phyloP scores from a whole-genome alignment of 1,284 basidiomycete species.

The Puccinia sorghi region DNA sequence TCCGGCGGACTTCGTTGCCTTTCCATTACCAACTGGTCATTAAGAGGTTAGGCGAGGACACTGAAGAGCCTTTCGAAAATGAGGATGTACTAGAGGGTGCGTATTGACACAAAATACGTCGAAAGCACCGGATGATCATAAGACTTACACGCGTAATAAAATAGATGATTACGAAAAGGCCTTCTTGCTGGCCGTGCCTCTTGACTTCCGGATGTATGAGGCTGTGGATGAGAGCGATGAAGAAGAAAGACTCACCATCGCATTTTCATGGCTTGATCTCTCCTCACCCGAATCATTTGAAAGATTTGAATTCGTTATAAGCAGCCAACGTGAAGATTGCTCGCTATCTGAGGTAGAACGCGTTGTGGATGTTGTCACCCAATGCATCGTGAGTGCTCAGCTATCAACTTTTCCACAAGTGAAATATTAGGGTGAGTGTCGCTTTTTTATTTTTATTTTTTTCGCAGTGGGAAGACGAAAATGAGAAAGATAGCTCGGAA shows the following conservation, averaged over 20 bases:
- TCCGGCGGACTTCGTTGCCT: slow-evolving; percentile 77
- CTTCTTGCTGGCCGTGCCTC: slow-evolving; percentile 31
- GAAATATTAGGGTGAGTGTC: neutral
- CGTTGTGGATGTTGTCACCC: neutral
- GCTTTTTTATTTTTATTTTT: neutral
- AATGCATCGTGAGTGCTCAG: slow-evolving; percentile 25
- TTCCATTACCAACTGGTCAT: slow-evolving; percentile 95
- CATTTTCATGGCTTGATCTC: slow-evolving; percentile 41
- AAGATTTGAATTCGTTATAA: slow-evolving; percentile 43
- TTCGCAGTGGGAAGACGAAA: slow-evolving; percentile 26
- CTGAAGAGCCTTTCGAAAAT: slow-evolving; percentile 87
- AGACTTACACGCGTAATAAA: neutral
- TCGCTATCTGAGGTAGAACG: neutral
- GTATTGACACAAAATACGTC: neutral
- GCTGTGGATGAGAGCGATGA: slow-evolving; percentile 37
- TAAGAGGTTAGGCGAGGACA: slow-evolving; percentile 90
- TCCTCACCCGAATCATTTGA: slow-evolving; percentile 12
- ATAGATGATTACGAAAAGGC: slow-evolving; percentile 32
- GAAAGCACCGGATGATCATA: neutral
- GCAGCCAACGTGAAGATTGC: slow-evolving; percentile 18
- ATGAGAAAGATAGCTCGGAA: slow-evolving; percentile 32
- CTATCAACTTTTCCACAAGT: neutral
- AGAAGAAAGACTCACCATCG: neutral
- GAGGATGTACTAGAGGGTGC: slow-evolving; percentile 69
- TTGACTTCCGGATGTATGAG: slow-evolving; percentile 23